phyloP scores from a whole-genome alignment of 805 yeast species.

The Hanseniaspora jakobsenii region DNA sequence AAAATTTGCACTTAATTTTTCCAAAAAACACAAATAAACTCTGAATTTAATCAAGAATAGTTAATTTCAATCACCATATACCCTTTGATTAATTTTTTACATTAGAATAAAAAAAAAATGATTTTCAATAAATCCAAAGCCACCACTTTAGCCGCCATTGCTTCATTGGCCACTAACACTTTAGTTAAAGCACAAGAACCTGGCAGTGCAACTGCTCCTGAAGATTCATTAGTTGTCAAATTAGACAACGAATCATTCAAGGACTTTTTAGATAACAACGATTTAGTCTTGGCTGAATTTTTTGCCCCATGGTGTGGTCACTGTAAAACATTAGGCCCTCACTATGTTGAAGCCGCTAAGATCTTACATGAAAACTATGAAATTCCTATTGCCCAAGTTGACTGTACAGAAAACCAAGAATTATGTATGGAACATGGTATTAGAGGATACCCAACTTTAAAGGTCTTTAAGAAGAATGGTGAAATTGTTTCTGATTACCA shows the following conservation, averaged over 20 bases:
- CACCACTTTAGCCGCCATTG: constrained; percentile 19
- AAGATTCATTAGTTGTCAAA: constrained; percentile 78
- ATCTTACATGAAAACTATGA: constrained; percentile 45
- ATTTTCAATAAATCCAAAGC: background rate
- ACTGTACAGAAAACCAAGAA: constrained; percentile 67
- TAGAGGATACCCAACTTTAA: constrained; percentile 76
- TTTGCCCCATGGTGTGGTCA: constrained; percentile 98
- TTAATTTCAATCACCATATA: too few relatives aligned
- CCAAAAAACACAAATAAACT: too few relatives aligned
- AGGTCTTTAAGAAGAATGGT: constrained; percentile 50
- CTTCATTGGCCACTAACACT: constrained; percentile 21
- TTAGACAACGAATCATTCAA: constrained; percentile 56
- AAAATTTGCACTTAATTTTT: too few relatives aligned
- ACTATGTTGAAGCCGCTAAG: constrained; percentile 69
- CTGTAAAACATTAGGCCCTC: constrained; percentile 80
- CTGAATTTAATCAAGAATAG: background rate
- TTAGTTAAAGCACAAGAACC: constrained; percentile 29
- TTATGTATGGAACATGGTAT: constrained; percentile 57
- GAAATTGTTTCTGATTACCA: constrained; percentile 49
- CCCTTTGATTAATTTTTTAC: background rate
- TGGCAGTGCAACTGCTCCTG: constrained; percentile 57
- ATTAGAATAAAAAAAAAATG: background rate
- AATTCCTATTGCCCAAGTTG: constrained; percentile 69
- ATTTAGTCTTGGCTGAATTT: constrained; percentile 73
- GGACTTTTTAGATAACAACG: constrained; percentile 54